Evolutionary conservation across 352 stramenopile species (phyloP).

Genomic region (Phytopythium cucurbitacearum): DNA sequence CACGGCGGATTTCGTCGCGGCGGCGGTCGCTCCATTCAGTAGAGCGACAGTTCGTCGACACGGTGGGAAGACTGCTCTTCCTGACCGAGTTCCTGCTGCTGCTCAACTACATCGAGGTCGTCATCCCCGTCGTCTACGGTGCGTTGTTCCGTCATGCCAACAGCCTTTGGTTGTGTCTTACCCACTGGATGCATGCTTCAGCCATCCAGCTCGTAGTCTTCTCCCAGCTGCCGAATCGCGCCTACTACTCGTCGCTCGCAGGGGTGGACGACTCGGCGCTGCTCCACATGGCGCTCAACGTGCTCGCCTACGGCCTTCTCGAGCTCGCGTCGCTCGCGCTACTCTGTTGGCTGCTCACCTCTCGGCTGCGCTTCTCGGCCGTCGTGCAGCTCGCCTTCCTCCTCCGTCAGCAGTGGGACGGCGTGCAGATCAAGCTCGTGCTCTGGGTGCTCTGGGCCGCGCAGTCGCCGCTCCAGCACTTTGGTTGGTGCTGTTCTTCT

Average conservation of each 20-base stretch:
- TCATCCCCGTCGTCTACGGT: constrained; percentile 37
- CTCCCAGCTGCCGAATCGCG: constrained; percentile 27
- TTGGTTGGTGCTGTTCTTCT: constrained; percentile 8
- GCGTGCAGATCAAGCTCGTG: constrained; percentile 30
- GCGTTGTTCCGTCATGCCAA: constrained; percentile 13
- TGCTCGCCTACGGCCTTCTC: constrained; percentile 29
- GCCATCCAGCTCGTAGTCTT: constrained; percentile 18
- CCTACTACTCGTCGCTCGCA: constrained; percentile 23
- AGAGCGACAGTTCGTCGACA: constrained; percentile 15
- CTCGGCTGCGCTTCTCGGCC: constrained; percentile 18
- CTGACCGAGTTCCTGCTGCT: constrained; percentile 43
- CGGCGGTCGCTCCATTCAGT: neutral
- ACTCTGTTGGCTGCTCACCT: constrained; percentile 15
- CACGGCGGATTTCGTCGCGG: neutral
- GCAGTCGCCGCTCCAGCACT: constrained; percentile 23
- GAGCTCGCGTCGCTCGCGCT: constrained; percentile 33
- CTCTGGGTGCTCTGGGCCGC: constrained; percentile 39
- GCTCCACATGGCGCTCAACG: constrained; percentile 12
- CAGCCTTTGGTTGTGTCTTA: constrained; percentile 20
- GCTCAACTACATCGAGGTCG: constrained; percentile 35
- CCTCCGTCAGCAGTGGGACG: constrained; percentile 20
- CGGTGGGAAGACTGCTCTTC: constrained; percentile 24
- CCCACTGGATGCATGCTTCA: constrained; percentile 17
- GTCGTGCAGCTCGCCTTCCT: constrained; percentile 32
- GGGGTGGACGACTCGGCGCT: constrained; percentile 14